These are phyloP conservation scores for Beauveria brongniartii DNA, from an alignment of 2,329 filamentous ascomycete species.

Conservation along the genomic window DNA sequence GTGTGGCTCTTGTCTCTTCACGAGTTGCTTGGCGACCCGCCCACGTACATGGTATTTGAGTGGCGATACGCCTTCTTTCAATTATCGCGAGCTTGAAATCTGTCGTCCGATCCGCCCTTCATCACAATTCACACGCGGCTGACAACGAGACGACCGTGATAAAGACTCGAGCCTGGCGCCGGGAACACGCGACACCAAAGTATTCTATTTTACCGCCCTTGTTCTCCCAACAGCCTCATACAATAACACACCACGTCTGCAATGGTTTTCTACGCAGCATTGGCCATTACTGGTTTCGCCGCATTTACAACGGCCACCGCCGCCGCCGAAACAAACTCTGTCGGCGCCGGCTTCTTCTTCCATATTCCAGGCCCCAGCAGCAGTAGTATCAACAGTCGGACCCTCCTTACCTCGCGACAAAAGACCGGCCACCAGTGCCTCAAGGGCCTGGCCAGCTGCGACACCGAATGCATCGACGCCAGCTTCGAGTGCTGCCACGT, in stretches of 20 bases:
- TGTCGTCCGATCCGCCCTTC: too few relatives aligned
- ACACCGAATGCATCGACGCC: constrained; percentile 2
- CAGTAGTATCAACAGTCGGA: background rate
- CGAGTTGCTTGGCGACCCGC: background rate
- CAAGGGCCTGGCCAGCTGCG: background rate
- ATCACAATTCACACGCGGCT: too few relatives aligned
- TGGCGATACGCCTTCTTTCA: background rate
- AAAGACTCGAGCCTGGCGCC: background rate
- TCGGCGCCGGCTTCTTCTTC: background rate
- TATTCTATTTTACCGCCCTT: too few relatives aligned
- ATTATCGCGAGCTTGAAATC: background rate
- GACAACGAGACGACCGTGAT: background rate
- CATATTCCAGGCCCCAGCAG: background rate
- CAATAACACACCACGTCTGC: background rate
- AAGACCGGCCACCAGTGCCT: background rate
- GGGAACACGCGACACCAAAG: too few relatives aligned
- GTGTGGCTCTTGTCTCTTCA: background rate
- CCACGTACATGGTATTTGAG: background rate
- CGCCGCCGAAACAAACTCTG: background rate
- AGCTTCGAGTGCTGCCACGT: constrained; percentile 2
- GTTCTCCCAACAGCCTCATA: background rate
- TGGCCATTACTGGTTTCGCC: background rate
- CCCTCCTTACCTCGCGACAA: background rate
- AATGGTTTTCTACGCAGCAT: background rate
- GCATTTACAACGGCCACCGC: background rate